These are phyloP conservation scores for Hypoxylon sp. DNA, from an alignment of 2,329 filamentous ascomycete genomes.

Conservation along the genomic window DNA sequence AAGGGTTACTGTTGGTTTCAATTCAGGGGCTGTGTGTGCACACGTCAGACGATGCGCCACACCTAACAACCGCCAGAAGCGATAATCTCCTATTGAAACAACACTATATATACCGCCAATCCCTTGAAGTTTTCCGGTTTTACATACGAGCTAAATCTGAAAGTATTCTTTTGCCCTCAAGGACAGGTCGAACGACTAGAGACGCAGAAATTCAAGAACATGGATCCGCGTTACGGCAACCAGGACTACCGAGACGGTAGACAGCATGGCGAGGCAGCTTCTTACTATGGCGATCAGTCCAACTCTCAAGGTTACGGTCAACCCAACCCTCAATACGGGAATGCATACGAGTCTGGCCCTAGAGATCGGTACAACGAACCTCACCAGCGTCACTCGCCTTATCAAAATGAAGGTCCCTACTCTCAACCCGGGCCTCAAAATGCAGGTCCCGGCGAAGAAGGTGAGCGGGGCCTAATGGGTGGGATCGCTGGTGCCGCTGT, in stretches of 20 bases:
- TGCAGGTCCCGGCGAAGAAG: slow-evolving; percentile 50
- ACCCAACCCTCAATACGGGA: slow-evolving; percentile 30
- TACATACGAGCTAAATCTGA: neutral
- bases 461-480: slow-evolving; percentile 61
- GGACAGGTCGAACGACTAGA: neutral
- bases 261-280: slow-evolving; percentile 35
- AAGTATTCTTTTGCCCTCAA: slow-evolving; percentile 2
- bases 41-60: slow-evolving; percentile 37
- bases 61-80: slow-evolving; percentile 17
- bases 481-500: slow-evolving; percentile 59
- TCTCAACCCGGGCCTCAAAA: slow-evolving; percentile 12
- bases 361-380: slow-evolving; percentile 26
- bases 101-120: slow-evolving; percentile 21
- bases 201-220: slow-evolving; percentile 3
- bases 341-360: slow-evolving; percentile 16
- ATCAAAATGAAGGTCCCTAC: slow-evolving; percentile 22
- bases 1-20: slow-evolving; percentile 22
- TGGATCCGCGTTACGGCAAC: slow-evolving; percentile 35
- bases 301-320: slow-evolving; percentile 32
- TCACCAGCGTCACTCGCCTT: slow-evolving; percentile 13
- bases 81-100: slow-evolving; percentile 1
- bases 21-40: slow-evolving; percentile 25
- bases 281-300: slow-evolving; percentile 36
- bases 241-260: slow-evolving; percentile 21
- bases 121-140: neutral